phyloP scores from a whole-genome alignment of 192 early-diverging fungal species.

The Pecoramyces ruminantium region DNA sequence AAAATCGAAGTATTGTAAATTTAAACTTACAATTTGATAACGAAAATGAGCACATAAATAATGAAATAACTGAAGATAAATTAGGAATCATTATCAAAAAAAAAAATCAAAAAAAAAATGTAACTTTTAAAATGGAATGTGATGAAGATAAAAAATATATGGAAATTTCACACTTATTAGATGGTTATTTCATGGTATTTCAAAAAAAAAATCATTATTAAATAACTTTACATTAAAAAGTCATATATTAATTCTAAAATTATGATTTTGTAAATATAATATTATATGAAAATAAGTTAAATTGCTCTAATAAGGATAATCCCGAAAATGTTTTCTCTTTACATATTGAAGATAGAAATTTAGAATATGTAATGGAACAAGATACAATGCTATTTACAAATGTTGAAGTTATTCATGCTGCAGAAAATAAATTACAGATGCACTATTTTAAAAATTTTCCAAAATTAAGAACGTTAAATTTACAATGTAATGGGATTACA shows the following conservation, averaged over 20 bases:
- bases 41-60: not conserved
- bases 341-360: constrained; percentile 12
- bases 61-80: not conserved
- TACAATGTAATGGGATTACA: constrained; percentile 28
- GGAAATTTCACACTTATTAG: constrained; percentile 22
- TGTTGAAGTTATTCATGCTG: constrained; percentile 18
- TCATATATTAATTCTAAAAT: no score
- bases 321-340: constrained; percentile 25
- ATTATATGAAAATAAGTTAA: constrained; percentile 12
- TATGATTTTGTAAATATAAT: not conserved
- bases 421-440: constrained; percentile 26
- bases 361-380: constrained; percentile 28
- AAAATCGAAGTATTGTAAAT: not conserved
- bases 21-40: not conserved
- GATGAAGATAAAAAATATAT: constrained; percentile 12
- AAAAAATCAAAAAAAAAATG: not conserved
- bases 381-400: constrained; percentile 30
- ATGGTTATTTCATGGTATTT: constrained; percentile 22
- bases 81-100: not conserved
- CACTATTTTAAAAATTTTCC: constrained; percentile 22
- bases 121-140: not conserved
- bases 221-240: no score
- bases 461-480: constrained; percentile 11
- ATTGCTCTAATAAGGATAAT: constrained; percentile 19
- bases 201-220: not conserved